phyloP scores from a whole-genome alignment of 1,284 basidiomycete species.

The Lentinus polychrous region DNA sequence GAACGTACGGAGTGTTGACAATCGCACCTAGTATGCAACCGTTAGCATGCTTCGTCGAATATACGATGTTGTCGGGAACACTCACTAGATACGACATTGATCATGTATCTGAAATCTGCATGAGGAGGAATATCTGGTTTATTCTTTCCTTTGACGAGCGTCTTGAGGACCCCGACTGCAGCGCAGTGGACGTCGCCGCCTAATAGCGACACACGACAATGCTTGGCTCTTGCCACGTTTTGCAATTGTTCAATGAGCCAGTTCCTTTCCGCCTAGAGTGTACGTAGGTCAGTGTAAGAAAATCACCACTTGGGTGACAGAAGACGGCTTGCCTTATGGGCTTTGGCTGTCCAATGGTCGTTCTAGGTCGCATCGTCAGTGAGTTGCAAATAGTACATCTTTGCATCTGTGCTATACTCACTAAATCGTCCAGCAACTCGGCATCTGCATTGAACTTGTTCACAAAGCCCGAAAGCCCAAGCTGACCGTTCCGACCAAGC shows the following conservation, averaged over 20 bases:
- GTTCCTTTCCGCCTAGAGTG: constrained; percentile 77
- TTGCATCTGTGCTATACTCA: constrained; percentile 25
- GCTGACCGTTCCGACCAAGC: constrained; percentile 53
- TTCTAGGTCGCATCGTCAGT: constrained; percentile 41
- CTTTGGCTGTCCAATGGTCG: constrained; percentile 84
- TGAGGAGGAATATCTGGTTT: constrained; percentile 40
- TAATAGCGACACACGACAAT: constrained; percentile 75
- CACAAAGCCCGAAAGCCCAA: constrained; percentile 74
- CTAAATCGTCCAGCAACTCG: constrained; percentile 88
- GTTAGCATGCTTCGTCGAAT: neutral
- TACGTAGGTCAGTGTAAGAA: constrained; percentile 1
- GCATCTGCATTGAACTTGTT: constrained; percentile 92
- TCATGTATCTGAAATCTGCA: constrained; percentile 79
- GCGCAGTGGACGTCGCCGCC: constrained; percentile 91
- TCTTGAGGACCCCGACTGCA: constrained; percentile 75
- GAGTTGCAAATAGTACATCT: neutral
- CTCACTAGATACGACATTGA: constrained; percentile 73
- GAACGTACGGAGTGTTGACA: constrained; percentile 65
- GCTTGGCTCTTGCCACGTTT: constrained; percentile 51
- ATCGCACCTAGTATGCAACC: constrained; percentile 55
- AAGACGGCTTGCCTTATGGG: constrained; percentile 61
- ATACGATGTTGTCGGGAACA: constrained; percentile 8
- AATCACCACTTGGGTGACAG: neutral
- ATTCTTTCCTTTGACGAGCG: constrained; percentile 46
- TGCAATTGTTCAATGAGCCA: constrained; percentile 81